Conservation (phyloP, 805 yeast species). For the Peterozyma toletana region DNA sequence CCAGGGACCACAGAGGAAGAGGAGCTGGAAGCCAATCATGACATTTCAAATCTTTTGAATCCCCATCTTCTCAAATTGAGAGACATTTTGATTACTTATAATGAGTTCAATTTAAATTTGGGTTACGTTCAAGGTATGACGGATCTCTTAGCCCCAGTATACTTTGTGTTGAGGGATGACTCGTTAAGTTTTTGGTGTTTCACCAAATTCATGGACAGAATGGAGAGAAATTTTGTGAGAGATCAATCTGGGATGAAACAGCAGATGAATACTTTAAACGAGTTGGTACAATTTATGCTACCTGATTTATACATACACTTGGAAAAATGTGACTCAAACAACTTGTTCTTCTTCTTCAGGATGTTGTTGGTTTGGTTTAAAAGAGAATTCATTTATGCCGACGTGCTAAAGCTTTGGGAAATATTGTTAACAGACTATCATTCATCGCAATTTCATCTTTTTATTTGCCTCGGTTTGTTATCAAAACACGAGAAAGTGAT, state of each 20-base stretch:
- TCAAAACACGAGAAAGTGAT: conserved; percentile 81
- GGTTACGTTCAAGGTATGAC: conserved; percentile 99
- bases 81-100: conserved; percentile 78
- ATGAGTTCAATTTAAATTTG: conserved; percentile 71
- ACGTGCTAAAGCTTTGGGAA: conserved; percentile 84
- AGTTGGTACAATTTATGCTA: conserved; percentile 81
- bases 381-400: conserved; percentile 78
- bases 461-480: conserved; percentile 81
- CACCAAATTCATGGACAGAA: conserved; percentile 79
- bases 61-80: conserved; percentile 67
- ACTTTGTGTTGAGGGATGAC: conserved; percentile 61
- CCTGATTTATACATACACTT: conserved; percentile 80
- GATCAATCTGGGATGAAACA: conserved; percentile 91
- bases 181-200: conserved; percentile 84
- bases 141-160: conserved; percentile 83
- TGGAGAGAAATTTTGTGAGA: conserved; percentile 90
- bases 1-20: conserved; percentile 27
- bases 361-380: conserved; percentile 95
- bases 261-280: conserved; percentile 79
- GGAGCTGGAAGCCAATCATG: conserved; percentile 40
- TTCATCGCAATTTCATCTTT: conserved; percentile 81
- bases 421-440: conserved; percentile 83
- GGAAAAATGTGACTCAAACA: conserved; percentile 81
- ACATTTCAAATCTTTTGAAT: conserved; percentile 60
- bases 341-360: conserved; percentile 88